A percentile compares a stretch with the other conserved stretches of the same genome.
Evolutionary conservation across 2,329 filamentous ascomycete species (phyloP).

Genomic region (Penicillium sp.): DNA sequence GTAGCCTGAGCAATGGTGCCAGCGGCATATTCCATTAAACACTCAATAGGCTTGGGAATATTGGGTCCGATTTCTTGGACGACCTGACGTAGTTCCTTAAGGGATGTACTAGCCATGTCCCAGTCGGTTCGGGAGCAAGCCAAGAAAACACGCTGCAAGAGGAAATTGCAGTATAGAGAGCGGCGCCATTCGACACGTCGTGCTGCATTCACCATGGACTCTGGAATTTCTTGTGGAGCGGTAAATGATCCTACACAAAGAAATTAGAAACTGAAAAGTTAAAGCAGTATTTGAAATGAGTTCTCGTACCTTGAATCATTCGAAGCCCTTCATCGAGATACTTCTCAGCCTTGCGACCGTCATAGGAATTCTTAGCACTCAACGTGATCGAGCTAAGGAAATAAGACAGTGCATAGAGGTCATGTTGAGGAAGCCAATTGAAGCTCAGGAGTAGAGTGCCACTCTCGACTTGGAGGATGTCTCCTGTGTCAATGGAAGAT

Average conservation of each 20-base stretch:
- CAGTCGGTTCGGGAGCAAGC: slow-evolving; percentile 71
- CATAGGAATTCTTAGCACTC: slow-evolving; percentile 56
- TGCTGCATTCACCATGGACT: slow-evolving; percentile 60
- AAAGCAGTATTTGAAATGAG: neutral
- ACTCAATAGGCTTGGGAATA: slow-evolving; percentile 44
- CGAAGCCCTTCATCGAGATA: slow-evolving; percentile 60
- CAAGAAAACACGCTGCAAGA: slow-evolving; percentile 69
- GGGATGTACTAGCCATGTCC: slow-evolving; percentile 59
- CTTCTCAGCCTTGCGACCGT: slow-evolving; percentile 55
- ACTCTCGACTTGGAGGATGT: slow-evolving; percentile 44
- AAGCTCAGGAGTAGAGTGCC: slow-evolving; percentile 53
- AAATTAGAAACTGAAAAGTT: slow-evolving; percentile 6
- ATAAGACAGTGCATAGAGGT: slow-evolving; percentile 61
- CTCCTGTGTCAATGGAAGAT: slow-evolving; percentile 40
- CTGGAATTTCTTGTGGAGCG: slow-evolving; percentile 43
- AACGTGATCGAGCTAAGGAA: slow-evolving; percentile 57
- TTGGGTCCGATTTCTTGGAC: slow-evolving; percentile 45
- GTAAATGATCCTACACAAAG: slow-evolving; percentile 34
- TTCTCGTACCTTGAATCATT: slow-evolving; percentile 44
- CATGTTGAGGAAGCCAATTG: slow-evolving; percentile 60
- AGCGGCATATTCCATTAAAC: slow-evolving; percentile 68
- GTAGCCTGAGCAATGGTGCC: slow-evolving; percentile 75
- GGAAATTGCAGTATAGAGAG: slow-evolving; percentile 66
- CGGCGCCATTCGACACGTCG: slow-evolving; percentile 63
- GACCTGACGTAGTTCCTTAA: slow-evolving; percentile 55